Base-by-base conservation (phyloP, 257 asterid genomes). In the Lycium ferocissimum region DNA sequence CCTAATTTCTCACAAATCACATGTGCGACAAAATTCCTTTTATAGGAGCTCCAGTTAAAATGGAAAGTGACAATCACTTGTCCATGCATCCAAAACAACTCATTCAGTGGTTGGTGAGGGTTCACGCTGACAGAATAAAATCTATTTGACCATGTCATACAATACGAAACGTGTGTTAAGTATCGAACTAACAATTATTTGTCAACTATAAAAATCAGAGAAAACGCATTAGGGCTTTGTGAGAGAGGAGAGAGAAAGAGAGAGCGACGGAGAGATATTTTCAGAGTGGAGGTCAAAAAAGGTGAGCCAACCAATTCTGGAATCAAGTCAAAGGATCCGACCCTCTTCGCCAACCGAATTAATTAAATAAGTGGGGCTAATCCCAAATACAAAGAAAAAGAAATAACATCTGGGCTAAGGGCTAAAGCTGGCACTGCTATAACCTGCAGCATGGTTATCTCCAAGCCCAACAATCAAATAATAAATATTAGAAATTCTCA, bases 41-140 rank as follows among this genome's bases (percentile, higher is more conserved):
- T 49, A 51, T 22, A 20, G 38, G 18, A 72, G 38, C 57, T 45
- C 40, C 37, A 11, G 40, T 47, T 47, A 75, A 75, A 26, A 75
- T 22, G 40, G 61, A 22, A 47, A 20, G 81, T 49, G 61, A 47
- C 20, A 9, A 47, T 47, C 40, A 75, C 81, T 47, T 73, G 15
- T 73, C 80, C 59, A n/a, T 73, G 59, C 80, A 75, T 49, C 43
- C 61, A 75, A 75, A 75, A 75, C 61, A 47, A 49, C 43, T 75
- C 81, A 75, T 20, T 75, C 61, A 75, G 47, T 75, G 38, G 37
- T 49, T 49, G 79, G 40, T 49, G 43, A 47, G 53, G 7, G 56
- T 17, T 26, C 79, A 1, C 33, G 1, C 33, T 26, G 33, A 26
- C 61, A 47, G 7, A 51, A 49, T 75, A 12, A 75, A 75, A 61